Percentiles rank a stretch among this genome's conserved stretches.
phyloP scores from a whole-genome alignment of 768 basidiomycete genomes.

The Tylopilus plumbeoviolaceoides region DNA sequence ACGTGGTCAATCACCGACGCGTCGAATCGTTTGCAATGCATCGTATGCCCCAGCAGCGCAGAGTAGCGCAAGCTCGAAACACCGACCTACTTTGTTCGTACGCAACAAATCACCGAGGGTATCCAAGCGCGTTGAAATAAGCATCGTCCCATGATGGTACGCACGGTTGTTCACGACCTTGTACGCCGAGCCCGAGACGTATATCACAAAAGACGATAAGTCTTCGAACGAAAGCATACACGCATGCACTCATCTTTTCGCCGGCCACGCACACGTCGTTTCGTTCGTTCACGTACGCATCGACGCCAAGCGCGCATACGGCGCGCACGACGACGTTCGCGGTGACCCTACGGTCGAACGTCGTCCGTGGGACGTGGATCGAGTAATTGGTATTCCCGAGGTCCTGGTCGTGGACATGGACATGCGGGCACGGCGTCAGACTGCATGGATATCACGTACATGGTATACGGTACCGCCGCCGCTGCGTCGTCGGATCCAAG shows the following conservation, averaged over 20 bases:
- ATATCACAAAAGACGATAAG: conserved; percentile 11
- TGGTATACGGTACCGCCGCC: conserved; percentile 98
- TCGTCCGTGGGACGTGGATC: conserved; percentile 76
- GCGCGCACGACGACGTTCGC: conserved; percentile 76
- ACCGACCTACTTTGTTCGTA: conserved; percentile 51
- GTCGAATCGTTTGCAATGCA: neutral
- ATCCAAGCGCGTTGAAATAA: conserved; percentile 76
- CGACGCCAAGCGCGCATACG: conserved; percentile 68
- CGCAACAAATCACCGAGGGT: conserved; percentile 70
- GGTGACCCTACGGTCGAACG: conserved; percentile 78
- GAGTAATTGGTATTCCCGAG: conserved; percentile 97
- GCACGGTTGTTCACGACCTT: conserved; percentile 88
- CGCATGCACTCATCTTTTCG: conserved; percentile 77
- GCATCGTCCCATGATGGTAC: conserved; percentile 99
- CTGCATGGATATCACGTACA: conserved; percentile 43
- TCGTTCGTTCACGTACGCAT: conserved; percentile 79
- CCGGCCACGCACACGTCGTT: conserved; percentile 85
- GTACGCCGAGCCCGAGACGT: conserved; percentile 98
- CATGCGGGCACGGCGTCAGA: neutral
- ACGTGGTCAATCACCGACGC: neutral
- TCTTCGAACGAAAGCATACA: neutral
- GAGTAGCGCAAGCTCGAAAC: neutral
- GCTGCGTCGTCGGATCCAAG: conserved; percentile 80
- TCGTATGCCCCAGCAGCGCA: neutral
- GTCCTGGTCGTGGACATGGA: conserved; percentile 53